Percentiles rank a stretch among this genome's conserved stretches.
phyloP scores from a whole-genome alignment of 768 basidiomycete species.

The Pleurotus cornucopiae region DNA sequence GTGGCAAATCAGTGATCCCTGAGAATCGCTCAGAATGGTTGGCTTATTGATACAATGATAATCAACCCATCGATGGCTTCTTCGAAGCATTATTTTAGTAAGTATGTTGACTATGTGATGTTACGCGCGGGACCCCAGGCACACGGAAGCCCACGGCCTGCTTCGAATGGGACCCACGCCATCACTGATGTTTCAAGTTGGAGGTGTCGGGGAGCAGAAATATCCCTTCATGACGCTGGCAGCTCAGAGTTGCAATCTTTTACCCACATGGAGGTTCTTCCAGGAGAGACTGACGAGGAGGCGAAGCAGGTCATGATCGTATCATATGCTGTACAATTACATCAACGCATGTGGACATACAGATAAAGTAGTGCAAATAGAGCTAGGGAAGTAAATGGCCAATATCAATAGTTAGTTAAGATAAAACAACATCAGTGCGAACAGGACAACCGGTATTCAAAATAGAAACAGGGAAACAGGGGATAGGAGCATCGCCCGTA shows the following conservation, averaged over 20 bases:
- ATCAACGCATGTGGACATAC: slow-evolving; percentile 11
- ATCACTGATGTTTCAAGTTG: not conserved
- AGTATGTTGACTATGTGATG: not conserved
- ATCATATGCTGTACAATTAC: slow-evolving; percentile 4
- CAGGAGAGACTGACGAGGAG: too few relatives aligned
- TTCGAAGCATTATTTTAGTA: not conserved
- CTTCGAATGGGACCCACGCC: not conserved
- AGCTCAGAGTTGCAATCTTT: too few relatives aligned
- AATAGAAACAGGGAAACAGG: too few relatives aligned
- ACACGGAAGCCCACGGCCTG: not conserved
- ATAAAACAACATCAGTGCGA: not conserved
- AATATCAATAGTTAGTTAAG: slow-evolving; percentile 6
- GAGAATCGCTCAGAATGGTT: too few relatives aligned
- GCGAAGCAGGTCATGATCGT: not conserved
- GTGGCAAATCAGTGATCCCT: too few relatives aligned
- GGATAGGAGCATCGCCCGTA: too few relatives aligned
- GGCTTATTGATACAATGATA: too few relatives aligned
- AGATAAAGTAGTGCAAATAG: slow-evolving; percentile 14
- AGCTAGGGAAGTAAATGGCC: slow-evolving; percentile 1
- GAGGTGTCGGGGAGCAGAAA: not conserved
- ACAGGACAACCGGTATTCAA: not conserved
- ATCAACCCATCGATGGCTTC: not conserved
- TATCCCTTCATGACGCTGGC: not conserved
- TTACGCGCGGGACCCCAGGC: not conserved
- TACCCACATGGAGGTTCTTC: too few relatives aligned